phyloP scores from a whole-genome alignment of 805 yeast genomes.

The Danielozyma ontarioensis region DNA sequence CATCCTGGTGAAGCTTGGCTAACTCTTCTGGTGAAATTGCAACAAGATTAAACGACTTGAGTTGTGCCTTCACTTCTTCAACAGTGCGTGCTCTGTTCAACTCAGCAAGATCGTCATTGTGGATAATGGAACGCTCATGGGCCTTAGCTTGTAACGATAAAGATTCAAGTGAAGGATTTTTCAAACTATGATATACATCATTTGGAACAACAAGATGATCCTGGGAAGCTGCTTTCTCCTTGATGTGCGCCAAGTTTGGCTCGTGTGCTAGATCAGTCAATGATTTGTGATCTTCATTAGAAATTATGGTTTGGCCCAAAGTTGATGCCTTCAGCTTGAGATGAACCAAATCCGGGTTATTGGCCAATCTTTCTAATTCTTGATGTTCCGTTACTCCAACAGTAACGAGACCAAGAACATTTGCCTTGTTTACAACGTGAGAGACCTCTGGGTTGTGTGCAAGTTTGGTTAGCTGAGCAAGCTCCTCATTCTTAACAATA shows the following conservation, averaged over 20 bases:
- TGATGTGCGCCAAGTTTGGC: conserved; percentile 13
- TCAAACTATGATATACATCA: background rate
- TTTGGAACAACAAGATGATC: conserved; percentile 6
- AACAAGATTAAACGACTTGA: conserved; percentile 1
- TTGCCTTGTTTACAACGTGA: too few relatives aligned
- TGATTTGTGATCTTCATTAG: conserved; percentile 3
- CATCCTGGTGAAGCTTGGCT: conserved; percentile 5
- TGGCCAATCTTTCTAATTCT: background rate
- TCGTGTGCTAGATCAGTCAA: conserved; percentile 10
- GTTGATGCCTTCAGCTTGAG: conserved; percentile 8
- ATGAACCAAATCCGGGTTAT: conserved; percentile 7
- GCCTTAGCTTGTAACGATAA: too few relatives aligned
- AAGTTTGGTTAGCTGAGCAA: conserved; percentile 1
- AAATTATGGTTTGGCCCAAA: conserved; percentile 8
- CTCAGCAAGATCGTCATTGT: background rate
- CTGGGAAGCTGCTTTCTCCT: conserved; percentile 9
- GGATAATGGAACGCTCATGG: background rate
- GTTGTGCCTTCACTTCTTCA: conserved; percentile 1
- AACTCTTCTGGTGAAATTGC: conserved; percentile 1
- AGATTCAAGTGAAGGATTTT: background rate
- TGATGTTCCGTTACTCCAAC: conserved; percentile 1
- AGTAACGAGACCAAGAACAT: too few relatives aligned
- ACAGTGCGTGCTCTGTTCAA: background rate
- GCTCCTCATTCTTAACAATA: background rate
- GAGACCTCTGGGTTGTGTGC: conserved; percentile 4